Evolutionary conservation across 768 basidiomycete species (phyloP), one percentile per base, ranked within the genome.

Genomic region (Amanita thiersii): DNA sequence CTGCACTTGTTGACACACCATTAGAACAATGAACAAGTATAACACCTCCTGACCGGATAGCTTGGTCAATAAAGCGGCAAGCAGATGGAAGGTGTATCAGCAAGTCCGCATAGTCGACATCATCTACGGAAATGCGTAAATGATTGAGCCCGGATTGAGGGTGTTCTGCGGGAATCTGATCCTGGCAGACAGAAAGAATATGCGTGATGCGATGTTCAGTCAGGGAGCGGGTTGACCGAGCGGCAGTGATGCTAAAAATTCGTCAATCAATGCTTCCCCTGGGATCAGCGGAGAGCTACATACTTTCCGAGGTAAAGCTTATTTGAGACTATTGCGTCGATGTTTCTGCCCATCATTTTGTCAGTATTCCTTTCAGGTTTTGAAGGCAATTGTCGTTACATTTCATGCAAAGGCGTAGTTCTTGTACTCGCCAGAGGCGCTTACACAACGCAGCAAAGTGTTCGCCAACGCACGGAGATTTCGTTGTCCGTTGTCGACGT

Each of bases 151-250:
- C 82, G 46, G 81, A 84, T 52, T 77, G 74, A 17, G 81, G 79
- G 19, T 75, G 57, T 49, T 86, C 83, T 35, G 80, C 76, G 32
- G 82, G 81, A 37, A 85, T 82, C 4, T 69, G 67, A 41, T 89
- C 86, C 25, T 63, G 58, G 53, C 86, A 87, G 40, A 86, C 84
- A 34, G 85, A 87, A 12, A 89, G 57, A 38, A 88, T 77, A 60
- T 89, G 86, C 4, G 83, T 85, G 47, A 89, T 81, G 46, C 75
- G 75, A 50, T 79, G 77, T 58, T 86, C 83, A 37, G 75, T 69
- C 59, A 86, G 67, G 41, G 79, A 74, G 55, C 82, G 74, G 18
- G 82, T 73, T 25, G 84, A 83, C 49, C 71, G 71, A 21, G 85
- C 84, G 38, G 84, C 80, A 51, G 72, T 66, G 52, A 86, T 68